phyloP scores from a whole-genome alignment of 148 eudicot species.

The Rhododendron simsii region DNA sequence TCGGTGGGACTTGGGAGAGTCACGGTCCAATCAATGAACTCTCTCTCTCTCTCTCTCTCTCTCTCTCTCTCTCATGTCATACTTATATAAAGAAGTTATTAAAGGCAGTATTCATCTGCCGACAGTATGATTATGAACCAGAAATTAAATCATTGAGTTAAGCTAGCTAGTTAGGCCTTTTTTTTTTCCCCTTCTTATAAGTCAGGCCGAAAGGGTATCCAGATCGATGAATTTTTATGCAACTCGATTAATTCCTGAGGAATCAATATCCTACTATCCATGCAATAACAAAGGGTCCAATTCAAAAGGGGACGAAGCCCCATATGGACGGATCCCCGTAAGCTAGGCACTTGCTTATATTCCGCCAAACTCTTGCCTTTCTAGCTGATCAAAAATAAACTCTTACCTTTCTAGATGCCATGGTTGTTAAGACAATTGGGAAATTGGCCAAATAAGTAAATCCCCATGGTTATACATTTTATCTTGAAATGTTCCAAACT shows the following conservation, averaged over 20 bases:
- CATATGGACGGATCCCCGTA: background rate
- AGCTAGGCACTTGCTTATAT: background rate
- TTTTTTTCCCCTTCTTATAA: background rate
- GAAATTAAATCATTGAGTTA: background rate
- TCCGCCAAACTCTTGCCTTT: background rate
- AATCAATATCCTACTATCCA: background rate
- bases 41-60: background rate
- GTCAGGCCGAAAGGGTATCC: background rate
- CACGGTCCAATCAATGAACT: background rate
- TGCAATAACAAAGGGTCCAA: background rate
- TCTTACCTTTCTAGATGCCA: background rate
- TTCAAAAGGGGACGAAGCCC: background rate
- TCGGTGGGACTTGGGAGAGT: conserved; percentile 1
- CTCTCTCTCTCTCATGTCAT: background rate
- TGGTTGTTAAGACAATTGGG: background rate
- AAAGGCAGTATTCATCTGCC: background rate
- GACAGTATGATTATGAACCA: conserved; percentile 4
- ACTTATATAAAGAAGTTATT: background rate
- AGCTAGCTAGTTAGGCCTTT: background rate
- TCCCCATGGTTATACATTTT: background rate
- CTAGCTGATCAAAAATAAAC: too few relatives aligned
- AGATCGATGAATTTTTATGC: background rate
- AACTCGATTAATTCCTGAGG: background rate
- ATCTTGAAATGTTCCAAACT: background rate
- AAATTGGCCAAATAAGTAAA: background rate